Base-by-base conservation (phyloP, 1,284 basidiomycete species). In the Leccinum huronense region DNA sequence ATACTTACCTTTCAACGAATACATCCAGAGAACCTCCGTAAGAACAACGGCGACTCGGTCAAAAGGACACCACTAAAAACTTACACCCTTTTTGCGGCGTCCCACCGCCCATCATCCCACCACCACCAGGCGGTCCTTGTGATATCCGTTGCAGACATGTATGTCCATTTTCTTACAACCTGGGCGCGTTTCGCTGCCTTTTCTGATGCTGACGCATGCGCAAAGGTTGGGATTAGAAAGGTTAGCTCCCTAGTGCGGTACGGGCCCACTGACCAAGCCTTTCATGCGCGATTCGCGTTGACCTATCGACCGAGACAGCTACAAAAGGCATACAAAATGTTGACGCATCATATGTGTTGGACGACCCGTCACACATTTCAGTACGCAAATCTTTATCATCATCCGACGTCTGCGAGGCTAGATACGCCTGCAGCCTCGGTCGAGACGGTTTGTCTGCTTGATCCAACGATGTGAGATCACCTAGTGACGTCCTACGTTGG, bases 41-140 rank as follows among this genome's bases (percentile, higher is more conserved):
- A 82, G 80, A 80, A 80, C 74, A 75, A 75, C 75, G 74, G 68
- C 65, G 69, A 62, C 23, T 27, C 23, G 23, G 23, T 27, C 71
- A 75, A 72, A 75, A 72, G 76, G 73, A 75, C 73, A 73, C 75
- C 73, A 68, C 23, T 27, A 27, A 27, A 27, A 27, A 27, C 23
- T 27, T 27, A 83, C 85, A 87, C 88, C 88, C 86, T 88, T 88
- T 77, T 87, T 85, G 65, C 75, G 65, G 38, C 73, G 72, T 65
- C 16, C 86, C 84, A 14, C 83, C 76, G 8, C 73, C 75, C 78
- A 80, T 81, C 80, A 83, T 81, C n/a, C 83, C 83, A 23, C 74
- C 61, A 1, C 64, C 73, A 45, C 84, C 77, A 19, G 72, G 70
- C 45, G 84, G 84, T 48, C 85, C 86, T 70, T 45, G 42, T 11